Evolutionary conservation across 495 filamentous ascomycete species (phyloP).

Genomic region (Penicillium goetzii): DNA sequence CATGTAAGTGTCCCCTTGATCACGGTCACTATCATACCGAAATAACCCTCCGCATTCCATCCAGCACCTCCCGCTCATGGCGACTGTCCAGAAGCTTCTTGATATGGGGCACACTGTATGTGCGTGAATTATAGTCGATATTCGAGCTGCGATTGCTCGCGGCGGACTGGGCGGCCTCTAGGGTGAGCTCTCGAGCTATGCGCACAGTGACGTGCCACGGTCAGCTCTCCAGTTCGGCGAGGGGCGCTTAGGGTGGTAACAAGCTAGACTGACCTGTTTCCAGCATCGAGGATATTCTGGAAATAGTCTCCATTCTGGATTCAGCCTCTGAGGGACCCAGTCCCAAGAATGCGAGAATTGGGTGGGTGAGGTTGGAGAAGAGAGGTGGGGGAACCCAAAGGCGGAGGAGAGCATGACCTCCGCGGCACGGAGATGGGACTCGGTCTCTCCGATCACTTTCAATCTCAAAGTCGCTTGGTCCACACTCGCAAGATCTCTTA

Average conservation of each 20-base stretch:
- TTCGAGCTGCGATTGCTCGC: slow-evolving; percentile 48
- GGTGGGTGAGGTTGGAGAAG: slow-evolving; percentile 24
- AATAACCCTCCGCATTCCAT: slow-evolving; percentile 88
- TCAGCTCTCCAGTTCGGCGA: slow-evolving; percentile 26
- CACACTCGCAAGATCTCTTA: neutral
- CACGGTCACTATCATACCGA: slow-evolving; percentile 60
- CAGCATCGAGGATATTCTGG: slow-evolving; percentile 86
- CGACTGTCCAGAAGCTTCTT: slow-evolving; percentile 95
- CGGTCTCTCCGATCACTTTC: neutral
- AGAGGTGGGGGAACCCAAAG: slow-evolving; percentile 26
- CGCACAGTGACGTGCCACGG: slow-evolving; percentile 28
- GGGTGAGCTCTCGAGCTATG: slow-evolving; percentile 89
- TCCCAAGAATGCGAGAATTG: slow-evolving; percentile 24
- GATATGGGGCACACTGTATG: slow-evolving; percentile 64
- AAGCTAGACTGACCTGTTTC: slow-evolving; percentile 71
- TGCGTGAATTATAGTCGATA: slow-evolving; percentile 46
- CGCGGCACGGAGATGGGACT: slow-evolving; percentile 23
- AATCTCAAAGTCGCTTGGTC: neutral
- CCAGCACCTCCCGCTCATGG: slow-evolving; percentile 88
- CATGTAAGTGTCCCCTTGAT: neutral
- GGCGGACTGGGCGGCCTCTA: slow-evolving; percentile 90
- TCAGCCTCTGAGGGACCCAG: slow-evolving; percentile 28
- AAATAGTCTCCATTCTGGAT: slow-evolving; percentile 86
- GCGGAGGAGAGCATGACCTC: slow-evolving; percentile 35
- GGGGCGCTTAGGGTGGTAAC: neutral